A percentile compares a stretch with the other conserved stretches of the same genome.
phyloP scores from a whole-genome alignment of 441 rosid genomes.

The Bruguiera hainesii region DNA sequence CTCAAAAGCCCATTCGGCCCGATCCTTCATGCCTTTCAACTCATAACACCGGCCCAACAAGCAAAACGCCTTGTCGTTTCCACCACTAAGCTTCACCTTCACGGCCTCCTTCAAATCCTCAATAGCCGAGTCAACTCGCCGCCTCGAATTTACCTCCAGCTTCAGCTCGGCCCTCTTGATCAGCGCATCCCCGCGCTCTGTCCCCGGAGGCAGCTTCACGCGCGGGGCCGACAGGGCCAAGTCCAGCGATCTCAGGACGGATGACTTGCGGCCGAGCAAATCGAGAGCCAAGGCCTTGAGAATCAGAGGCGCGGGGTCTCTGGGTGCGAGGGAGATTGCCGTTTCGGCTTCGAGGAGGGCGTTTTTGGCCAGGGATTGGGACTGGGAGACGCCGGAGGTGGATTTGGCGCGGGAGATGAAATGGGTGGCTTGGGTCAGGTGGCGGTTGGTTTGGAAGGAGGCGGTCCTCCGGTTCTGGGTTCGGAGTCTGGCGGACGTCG shows the following conservation, averaged over 20 bases:
- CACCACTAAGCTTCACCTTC: slow-evolving; percentile 24
- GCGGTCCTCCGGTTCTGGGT: slow-evolving; percentile 29
- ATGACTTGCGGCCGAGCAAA: slow-evolving; percentile 43
- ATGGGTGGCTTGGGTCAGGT: slow-evolving; percentile 40
- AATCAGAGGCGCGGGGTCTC: slow-evolving; percentile 47
- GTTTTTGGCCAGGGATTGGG: slow-evolving; percentile 46
- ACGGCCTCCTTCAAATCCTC: slow-evolving; percentile 52
- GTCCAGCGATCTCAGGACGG: slow-evolving; percentile 56
- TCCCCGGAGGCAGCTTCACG: slow-evolving; percentile 35
- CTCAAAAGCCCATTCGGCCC: slow-evolving; percentile 39
- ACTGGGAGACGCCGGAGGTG: slow-evolving; percentile 32
- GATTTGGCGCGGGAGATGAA: slow-evolving; percentile 48
- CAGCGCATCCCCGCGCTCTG: slow-evolving; percentile 51
- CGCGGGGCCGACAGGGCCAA: slow-evolving; percentile 46
- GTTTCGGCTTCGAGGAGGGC: slow-evolving; percentile 52
- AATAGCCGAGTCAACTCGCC: slow-evolving; percentile 57
- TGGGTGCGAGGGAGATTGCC: slow-evolving; percentile 42
- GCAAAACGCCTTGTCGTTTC: slow-evolving; percentile 26
- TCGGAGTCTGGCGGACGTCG: slow-evolving; percentile 20
- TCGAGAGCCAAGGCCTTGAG: slow-evolving; percentile 53
- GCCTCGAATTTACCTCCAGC: slow-evolving; percentile 41
- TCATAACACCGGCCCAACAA: slow-evolving; percentile 48
- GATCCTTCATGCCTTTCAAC: slow-evolving; percentile 36
- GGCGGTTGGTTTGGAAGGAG: slow-evolving; percentile 33
- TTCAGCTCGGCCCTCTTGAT: slow-evolving; percentile 57